These are phyloP conservation scores for Leishmania aethiopica DNA, from an alignment of 208 protist species.

Conservation along the genomic window DNA sequence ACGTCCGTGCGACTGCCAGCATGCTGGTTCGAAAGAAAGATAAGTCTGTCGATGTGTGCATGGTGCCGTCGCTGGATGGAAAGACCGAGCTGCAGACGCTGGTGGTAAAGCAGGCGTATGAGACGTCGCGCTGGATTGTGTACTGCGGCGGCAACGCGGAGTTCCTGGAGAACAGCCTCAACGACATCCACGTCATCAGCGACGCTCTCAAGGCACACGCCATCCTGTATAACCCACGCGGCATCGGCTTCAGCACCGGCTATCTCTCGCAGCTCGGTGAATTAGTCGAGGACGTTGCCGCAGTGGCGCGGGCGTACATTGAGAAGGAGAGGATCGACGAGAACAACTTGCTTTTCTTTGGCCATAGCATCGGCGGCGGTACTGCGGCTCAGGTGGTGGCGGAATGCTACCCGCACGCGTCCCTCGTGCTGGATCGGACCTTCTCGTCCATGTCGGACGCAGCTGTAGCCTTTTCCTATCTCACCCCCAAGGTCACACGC, in stretches of 20 bases:
- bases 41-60: constrained; percentile 26
- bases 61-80: constrained; percentile 21
- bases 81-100: constrained; percentile 55
- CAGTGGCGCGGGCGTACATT: constrained; percentile 43
- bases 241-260: constrained; percentile 72
- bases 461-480: constrained; percentile 60
- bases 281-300: constrained; percentile 61
- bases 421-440: constrained; percentile 73
- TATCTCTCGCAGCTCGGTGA: constrained; percentile 52
- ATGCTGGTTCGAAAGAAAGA: constrained; percentile 23
- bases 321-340: constrained; percentile 40
- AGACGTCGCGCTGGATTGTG: constrained; percentile 59
- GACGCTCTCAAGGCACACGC: constrained; percentile 58
- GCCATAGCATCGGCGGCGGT: constrained; percentile 85
- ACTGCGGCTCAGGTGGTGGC: constrained; percentile 57
- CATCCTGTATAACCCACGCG: constrained; percentile 82
- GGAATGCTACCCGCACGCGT: constrained; percentile 23
- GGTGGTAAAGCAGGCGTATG: constrained; percentile 35
- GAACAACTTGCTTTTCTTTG: constrained; percentile 62
- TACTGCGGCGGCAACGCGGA: constrained; percentile 88
- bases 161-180: constrained; percentile 61
- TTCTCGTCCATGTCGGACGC: constrained; percentile 82
- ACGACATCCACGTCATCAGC: constrained; percentile 33
- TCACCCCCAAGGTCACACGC: constrained; percentile 48
- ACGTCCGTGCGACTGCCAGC: constrained; percentile 19